These are phyloP conservation scores for Paxillus involutus DNA, from an alignment of 768 basidiomycete species.

Conservation along the genomic window DNA sequence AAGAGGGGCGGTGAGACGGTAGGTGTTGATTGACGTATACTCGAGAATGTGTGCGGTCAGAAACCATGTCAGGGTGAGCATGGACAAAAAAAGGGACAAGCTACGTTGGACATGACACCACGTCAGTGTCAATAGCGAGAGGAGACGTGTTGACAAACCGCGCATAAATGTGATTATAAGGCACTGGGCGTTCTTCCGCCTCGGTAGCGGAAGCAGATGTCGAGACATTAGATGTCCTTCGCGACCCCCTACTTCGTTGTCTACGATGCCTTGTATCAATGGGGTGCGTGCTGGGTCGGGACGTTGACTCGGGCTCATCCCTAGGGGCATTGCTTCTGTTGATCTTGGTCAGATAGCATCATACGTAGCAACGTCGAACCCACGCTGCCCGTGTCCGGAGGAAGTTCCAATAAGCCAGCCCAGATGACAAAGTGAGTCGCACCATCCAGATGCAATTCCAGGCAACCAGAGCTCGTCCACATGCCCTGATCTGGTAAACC, in stretches of 20 bases:
- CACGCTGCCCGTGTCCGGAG: constrained; percentile 33
- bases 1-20: constrained; percentile 72
- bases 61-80: constrained; percentile 81
- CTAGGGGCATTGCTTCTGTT: constrained; percentile 22
- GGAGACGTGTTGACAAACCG: constrained; percentile 19
- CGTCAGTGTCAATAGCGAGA: constrained; percentile 11
- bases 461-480: constrained; percentile 60
- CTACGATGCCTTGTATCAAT: constrained; percentile 17
- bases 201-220: constrained; percentile 10
- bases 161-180: constrained; percentile 27
- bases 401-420: constrained; percentile 59
- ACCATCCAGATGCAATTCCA: constrained; percentile 70
- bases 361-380: constrained; percentile 5
- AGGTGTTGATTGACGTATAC: constrained; percentile 74
- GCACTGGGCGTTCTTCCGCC: constrained; percentile 25
- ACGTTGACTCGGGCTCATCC: constrained; percentile 29
- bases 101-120: constrained; percentile 32
- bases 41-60: constrained; percentile 76
- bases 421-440: constrained; percentile 48
- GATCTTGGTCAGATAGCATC: constrained; percentile 11
- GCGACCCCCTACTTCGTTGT: constrained; percentile 13
- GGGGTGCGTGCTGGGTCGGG: constrained; percentile 19
- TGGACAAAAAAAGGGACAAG: constrained; percentile 61
- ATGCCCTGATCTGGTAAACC: constrained; percentile 60
- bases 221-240: constrained; percentile 11